A percentile compares a stretch with the other conserved stretches of the same genome.
Evolutionary conservation across 345 rosid genomes (phyloP).

Genomic region (Arabidopsis suecica): DNA sequence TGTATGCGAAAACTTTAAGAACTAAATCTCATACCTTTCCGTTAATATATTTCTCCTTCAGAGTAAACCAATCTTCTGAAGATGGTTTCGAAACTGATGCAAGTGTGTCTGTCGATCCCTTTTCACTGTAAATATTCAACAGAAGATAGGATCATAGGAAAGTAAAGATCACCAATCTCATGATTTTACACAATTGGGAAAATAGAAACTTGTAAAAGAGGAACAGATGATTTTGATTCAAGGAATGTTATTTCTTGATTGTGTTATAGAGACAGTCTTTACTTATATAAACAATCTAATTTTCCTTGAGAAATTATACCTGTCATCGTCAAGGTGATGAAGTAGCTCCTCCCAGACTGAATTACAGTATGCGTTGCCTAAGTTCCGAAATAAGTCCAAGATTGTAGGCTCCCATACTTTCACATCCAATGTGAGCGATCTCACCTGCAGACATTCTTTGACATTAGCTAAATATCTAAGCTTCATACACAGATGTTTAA

Average conservation of each 20-base stretch:
- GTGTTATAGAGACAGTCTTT: background rate
- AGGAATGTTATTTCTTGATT: conserved; percentile 5
- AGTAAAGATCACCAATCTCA: background rate
- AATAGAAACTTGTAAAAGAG: background rate
- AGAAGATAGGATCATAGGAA: conserved; percentile 11
- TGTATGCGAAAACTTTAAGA: background rate
- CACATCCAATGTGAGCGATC: conserved; percentile 85
- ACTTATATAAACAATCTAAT: background rate
- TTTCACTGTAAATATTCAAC: conserved; percentile 52
- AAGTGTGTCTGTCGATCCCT: conserved; percentile 32
- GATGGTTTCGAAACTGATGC: conserved; percentile 63
- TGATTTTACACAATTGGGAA: conserved; percentile 4
- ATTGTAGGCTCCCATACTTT: conserved; percentile 89
- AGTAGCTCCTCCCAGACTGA: conserved; percentile 81
- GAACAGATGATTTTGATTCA: background rate
- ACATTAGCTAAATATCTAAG: conserved; percentile 9
- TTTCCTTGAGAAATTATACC: conserved; percentile 50
- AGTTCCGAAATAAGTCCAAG: conserved; percentile 61
- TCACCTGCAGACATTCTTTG: conserved; percentile 60
- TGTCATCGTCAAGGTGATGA: conserved; percentile 46
- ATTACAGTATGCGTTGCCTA: conserved; percentile 84
- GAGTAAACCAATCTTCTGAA: conserved; percentile 53
- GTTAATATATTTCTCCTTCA: conserved; percentile 77
- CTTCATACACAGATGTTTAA: background rate
- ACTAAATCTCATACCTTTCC: conserved; percentile 60